Evolutionary conservation across 495 filamentous ascomycete genomes (phyloP), one percentile per base, ranked within the genome.

Genomic region (Aspergillus biplanus): DNA sequence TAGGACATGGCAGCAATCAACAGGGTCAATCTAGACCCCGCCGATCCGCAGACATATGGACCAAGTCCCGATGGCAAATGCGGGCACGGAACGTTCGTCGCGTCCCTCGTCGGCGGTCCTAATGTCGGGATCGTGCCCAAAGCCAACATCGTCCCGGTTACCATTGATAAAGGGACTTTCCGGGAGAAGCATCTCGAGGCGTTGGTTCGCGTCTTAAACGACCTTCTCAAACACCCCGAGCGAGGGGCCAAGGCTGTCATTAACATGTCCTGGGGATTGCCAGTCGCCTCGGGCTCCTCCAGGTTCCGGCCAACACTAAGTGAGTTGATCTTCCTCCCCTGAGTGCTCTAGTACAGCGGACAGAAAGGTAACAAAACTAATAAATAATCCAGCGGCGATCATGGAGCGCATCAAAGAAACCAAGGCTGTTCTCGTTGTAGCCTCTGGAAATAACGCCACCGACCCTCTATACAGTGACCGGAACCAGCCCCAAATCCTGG

Each of bases 71-170:
- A 11, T 7, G 11, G 12, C 49, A 27, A 18, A 11, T 52, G 49
- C 21, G 31, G 31, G n/a, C 49, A 52, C 31, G 49, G 49, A 27
- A 52, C 49, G 16, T 27, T 52, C 9, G 49, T 52, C 16, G 49
- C 49, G 18, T 52, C 49, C 31, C 49, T 52, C 21, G 6, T 52
- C 8, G 49, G 15, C 16, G 49, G 49, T 11, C 13, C 18, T 18
- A 21, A n/a, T 52, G 18, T 52, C 7, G 49, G 49, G 5, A 18
- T 52, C 31, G 49, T 27, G 8, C 49, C 49, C 16, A 52, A 52
- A 31, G 49, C 31, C 8, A 52, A 52, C 49, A 1, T 52, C 16
- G 31, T 52, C 21, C 49, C 49, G 1, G 49, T 52, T 6, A 52
- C 8, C 49, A 52, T 52, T 11, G 21, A 12, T 27, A 6, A 5